A percentile compares a stretch with the other conserved stretches of the same genome.
These are phyloP conservation scores for Excoecaria agallocha DNA, from an alignment of 345 rosid species.

Conservation along the genomic window DNA sequence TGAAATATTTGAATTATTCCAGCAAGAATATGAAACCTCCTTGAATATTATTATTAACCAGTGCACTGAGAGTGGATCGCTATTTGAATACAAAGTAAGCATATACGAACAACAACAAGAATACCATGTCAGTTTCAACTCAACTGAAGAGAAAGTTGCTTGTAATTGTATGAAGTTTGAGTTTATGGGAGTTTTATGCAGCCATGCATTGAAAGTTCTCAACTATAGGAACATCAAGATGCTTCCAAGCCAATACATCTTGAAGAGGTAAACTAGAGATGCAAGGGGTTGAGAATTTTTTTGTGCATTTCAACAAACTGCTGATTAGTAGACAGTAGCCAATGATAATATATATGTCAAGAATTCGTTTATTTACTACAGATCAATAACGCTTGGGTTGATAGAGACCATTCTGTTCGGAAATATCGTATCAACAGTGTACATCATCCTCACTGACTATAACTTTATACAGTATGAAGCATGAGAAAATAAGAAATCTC, in stretches of 20 bases:
- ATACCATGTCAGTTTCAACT: constrained; percentile 21
- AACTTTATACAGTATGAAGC: neutral
- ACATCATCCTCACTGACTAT: neutral
- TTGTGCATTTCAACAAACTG: neutral
- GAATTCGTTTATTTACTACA: neutral
- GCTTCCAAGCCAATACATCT: constrained; percentile 29
- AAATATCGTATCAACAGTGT: neutral
- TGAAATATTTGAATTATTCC: constrained; percentile 30
- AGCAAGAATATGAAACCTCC: constrained; percentile 30
- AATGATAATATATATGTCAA: neutral
- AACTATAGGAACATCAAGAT: constrained; percentile 28
- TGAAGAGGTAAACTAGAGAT: constrained; percentile 37
- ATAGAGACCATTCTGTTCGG: constrained; percentile 2
- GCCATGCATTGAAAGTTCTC: constrained; percentile 34
- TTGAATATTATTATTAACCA: constrained; percentile 32
- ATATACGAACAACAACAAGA: constrained; percentile 22
- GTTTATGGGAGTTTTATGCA: constrained; percentile 36
- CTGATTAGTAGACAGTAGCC: neutral
- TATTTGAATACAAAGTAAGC: constrained; percentile 29
- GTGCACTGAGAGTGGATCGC: constrained; percentile 16
- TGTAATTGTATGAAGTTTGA: constrained; percentile 39
- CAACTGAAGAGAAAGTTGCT: constrained; percentile 16
- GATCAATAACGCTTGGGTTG: constrained; percentile 1
- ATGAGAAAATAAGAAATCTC: neutral
- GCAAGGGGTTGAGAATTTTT: constrained; percentile 24